Evolutionary conservation across 768 basidiomycete species (phyloP), one percentile per base, ranked within the genome.

Genomic region (Lactarius indigo): DNA sequence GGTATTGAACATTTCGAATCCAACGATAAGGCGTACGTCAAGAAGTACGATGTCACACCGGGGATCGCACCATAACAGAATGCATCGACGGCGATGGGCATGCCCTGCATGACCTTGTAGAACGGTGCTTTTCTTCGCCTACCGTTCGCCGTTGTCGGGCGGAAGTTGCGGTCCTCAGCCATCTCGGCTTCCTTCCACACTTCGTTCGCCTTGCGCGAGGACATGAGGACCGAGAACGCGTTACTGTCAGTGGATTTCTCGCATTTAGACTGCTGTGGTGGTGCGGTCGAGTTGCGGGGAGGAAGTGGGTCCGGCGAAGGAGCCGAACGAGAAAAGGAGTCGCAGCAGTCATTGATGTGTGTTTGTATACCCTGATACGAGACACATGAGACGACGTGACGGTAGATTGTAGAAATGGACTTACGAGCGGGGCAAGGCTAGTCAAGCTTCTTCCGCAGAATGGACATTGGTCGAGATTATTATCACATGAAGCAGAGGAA

Each of bases 31-130:
- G 71, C 82, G 66, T 72, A 96, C 95, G 94, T 94, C 68, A 98
- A 77, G 71, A 97, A 94, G 75, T 98, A 98, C 0, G 95, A 92
- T 33, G 86, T 91, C 30, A 98, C 85, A 12, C 86, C 87, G 6
- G 96, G 95, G 58, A 99, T 95, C 31, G 83, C 81, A 7, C 96
- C 97, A 74, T 98, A 99, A 42, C 89, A 85, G 77, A 99, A 99
- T 1, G 96, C 97, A 74, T 99, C 97, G 0, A 99, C 97, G 18
- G 96, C 94, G 30, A 99, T 91, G 10, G 96, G 94, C 95, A 98
- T 97, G 1, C 97, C 96, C 72, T 93, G 91, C 71, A 98, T 75
- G 28, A 94, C 85, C 78, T 98, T 99, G 79, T 96, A 98, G 75
- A 98, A 98, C 0, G 97, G 97, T 0, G 95, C 93, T 65, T 85